Conservation (phyloP, 345 rosid genomes). For the Lagerstroemia speciosa region DNA sequence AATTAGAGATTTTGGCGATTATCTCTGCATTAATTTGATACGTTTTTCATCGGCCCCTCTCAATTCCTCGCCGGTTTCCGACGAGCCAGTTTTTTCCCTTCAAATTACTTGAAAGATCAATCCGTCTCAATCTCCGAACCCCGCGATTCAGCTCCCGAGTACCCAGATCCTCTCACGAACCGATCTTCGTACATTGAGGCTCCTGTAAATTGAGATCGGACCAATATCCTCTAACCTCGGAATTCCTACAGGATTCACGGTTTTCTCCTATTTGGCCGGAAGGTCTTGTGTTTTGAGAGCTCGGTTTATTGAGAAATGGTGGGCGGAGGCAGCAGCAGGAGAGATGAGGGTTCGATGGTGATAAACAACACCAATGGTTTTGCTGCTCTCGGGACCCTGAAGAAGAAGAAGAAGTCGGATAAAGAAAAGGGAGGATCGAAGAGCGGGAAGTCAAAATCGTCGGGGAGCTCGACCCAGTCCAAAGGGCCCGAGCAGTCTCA, state of each 20-base stretch:
- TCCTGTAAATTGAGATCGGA: neutral
- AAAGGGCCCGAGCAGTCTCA: conserved; percentile 13
- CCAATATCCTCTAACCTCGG: neutral
- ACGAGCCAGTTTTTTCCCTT: conserved; percentile 2
- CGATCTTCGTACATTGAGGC: neutral
- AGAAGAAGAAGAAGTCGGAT: conserved; percentile 33
- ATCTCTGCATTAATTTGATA: neutral
- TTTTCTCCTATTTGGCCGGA: neutral
- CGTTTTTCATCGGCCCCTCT: neutral
- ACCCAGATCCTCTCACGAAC: neutral
- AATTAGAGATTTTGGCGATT: neutral
- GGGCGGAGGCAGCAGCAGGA: conserved; percentile 23
- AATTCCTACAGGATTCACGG: neutral
- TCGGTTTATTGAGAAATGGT: conserved; percentile 10
- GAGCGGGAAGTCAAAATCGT: conserved; percentile 16
- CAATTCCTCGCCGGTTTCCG: neutral
- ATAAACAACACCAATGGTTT: conserved; percentile 30
- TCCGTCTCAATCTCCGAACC: neutral
- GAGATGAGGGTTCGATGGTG: conserved; percentile 30
- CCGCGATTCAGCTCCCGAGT: neutral
- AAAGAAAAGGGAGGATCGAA: conserved; percentile 18
- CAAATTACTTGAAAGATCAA: conserved; percentile 5
- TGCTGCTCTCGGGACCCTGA: conserved; percentile 29
- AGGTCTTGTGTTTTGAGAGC: neutral
- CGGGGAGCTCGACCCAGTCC: conserved; percentile 3